Percentiles rank a stretch among this genome's conserved stretches.
These are phyloP conservation scores for Trapa bicornis DNA, from an alignment of 345 rosid genomes.

Conservation along the genomic window DNA sequence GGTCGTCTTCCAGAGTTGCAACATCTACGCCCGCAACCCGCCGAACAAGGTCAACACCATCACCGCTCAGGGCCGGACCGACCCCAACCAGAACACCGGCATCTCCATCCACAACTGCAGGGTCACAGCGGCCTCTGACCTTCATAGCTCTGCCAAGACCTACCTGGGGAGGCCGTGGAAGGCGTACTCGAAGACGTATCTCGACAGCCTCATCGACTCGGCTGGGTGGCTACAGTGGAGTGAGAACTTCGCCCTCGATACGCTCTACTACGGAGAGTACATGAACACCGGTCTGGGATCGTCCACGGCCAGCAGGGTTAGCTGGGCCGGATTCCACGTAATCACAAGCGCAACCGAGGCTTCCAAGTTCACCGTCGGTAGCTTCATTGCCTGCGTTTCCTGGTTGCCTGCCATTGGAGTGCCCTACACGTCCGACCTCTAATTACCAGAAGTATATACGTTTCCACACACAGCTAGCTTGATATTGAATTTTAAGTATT, in stretches of 20 bases:
- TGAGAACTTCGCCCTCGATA: slow-evolving; percentile 31
- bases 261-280: slow-evolving; percentile 5
- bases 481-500: no score
- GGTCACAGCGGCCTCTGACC: slow-evolving; percentile 29
- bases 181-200: slow-evolving; percentile 24
- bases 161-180: slow-evolving; percentile 41
- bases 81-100: slow-evolving; percentile 46
- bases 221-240: slow-evolving; percentile 45
- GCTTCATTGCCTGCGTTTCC: slow-evolving; percentile 25
- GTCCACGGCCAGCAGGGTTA: slow-evolving; percentile 26
- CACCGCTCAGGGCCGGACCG: slow-evolving; percentile 36
- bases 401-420: slow-evolving; percentile 38
- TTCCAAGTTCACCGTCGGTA: slow-evolving; percentile 24
- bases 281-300: slow-evolving; percentile 15
- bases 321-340: slow-evolving; percentile 29
- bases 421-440: slow-evolving; percentile 38
- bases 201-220: slow-evolving; percentile 31
- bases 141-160: slow-evolving; percentile 34
- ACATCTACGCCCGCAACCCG: slow-evolving; percentile 30
- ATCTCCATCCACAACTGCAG: slow-evolving; percentile 38
- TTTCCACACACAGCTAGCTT: no score
- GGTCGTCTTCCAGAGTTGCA: slow-evolving; percentile 35
- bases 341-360: slow-evolving; percentile 29
- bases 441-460: not conserved
- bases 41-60: slow-evolving; percentile 27